Conservation (phyloP, 164 flowering plant genomes). For the Echeveria elegans region DNA sequence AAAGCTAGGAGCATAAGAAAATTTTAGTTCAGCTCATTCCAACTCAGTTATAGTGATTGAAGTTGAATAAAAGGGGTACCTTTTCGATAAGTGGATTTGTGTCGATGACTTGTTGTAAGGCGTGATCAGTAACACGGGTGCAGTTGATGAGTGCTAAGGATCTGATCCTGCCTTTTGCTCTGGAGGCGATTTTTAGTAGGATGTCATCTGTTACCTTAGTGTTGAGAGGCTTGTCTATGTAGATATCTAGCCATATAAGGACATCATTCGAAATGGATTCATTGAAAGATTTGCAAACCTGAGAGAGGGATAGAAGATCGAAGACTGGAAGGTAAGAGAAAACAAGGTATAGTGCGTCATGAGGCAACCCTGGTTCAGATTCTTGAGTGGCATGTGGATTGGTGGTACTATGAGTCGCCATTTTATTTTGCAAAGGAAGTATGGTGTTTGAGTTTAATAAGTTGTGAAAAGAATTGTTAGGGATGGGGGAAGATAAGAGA, state of each 20-base stretch:
- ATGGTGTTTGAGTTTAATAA: neutral
- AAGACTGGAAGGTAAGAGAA: conserved; percentile 44
- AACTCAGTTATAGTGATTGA: neutral
- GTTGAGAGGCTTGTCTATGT: conserved; percentile 41
- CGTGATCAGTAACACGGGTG: conserved; percentile 50
- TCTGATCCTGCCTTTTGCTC: conserved; percentile 44
- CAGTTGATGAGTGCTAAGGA: conserved; percentile 46
- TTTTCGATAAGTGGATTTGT: conserved; percentile 51
- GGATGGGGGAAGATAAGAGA: neutral
- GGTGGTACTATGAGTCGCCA: neutral
- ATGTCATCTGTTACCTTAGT: conserved; percentile 37
- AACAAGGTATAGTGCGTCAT: conserved; percentile 52
- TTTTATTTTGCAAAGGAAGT: neutral
- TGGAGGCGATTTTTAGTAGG: conserved; percentile 40
- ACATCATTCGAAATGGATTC: conserved; percentile 46
- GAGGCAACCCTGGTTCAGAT: conserved; percentile 31
- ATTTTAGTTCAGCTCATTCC: neutral
- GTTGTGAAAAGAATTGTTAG: neutral
- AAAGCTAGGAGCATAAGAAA: conserved; percentile 28
- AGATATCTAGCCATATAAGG: conserved; percentile 48
- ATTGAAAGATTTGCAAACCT: conserved; percentile 44
- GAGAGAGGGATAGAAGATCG: conserved; percentile 47
- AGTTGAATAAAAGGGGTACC: conserved; percentile 24
- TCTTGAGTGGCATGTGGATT: neutral
- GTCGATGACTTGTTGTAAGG: conserved; percentile 35